Evolutionary conservation across 345 rosid genomes (phyloP), one percentile per base, ranked within the genome.

Genomic region (Eucalyptus camaldulensis): DNA sequence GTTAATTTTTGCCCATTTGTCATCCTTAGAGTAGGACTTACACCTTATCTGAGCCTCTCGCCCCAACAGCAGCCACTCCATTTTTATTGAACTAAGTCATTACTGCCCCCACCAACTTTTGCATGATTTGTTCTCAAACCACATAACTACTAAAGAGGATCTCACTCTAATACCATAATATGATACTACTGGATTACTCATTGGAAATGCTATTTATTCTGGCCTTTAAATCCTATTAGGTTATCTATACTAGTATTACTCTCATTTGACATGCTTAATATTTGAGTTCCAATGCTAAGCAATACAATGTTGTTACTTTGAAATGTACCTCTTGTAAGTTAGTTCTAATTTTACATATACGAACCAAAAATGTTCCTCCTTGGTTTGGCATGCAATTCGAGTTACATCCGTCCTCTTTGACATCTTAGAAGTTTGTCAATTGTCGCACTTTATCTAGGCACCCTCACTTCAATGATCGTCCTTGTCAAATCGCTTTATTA

Each of bases 361-460:
- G 1, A 31, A 67, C 6, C 11, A n/a, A 31, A 37, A 67, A 16
- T 4, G 40, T 16, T 31, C 80, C 5, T 10, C 12, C 11, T 16
- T 0, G 10, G 3, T 67, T 67, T 21, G 11, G 0, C 11, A 33
- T 67, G 10, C 43, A 67, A 67, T 16, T 67, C 80, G 3, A 67
- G 17, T 31, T 16, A 31, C 2, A n/a, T 67, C 0, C 21, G 4
- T 15, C 21, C 2, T 67, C 6, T n/a, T 15, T 1, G 3, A 5
- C 40, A 1, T n/a, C n/a, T 3, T 67, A 31, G 4, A 67, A 67
- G 6, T 15, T 1, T 15, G 6, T 67, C 6, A 14, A 65, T 19
- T 13, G 76, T 65, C 5, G 10, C 8, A 65, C 10, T 65, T 65
- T 65, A 31, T 65, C 9, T 65, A 65, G 2, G 6, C 1, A 0